Evolutionary conservation across 2,329 filamentous ascomycete genomes (phyloP).

Genomic region (Emydomyces testavorans): DNA sequence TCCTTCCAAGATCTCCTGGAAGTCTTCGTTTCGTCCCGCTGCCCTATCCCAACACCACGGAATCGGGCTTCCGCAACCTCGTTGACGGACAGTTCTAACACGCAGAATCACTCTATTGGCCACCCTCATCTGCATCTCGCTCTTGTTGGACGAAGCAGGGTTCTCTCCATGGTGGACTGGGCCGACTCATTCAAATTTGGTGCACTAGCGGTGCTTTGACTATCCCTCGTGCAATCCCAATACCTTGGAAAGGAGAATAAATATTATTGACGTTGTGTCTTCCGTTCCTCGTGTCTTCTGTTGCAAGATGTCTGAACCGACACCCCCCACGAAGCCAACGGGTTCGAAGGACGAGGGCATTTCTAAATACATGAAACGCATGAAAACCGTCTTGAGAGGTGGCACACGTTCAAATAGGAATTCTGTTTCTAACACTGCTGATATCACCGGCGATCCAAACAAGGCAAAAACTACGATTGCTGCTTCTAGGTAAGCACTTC

Average conservation of each 20-base stretch:
- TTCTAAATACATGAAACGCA: constrained; percentile 31
- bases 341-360: constrained; percentile 24
- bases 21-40: constrained; percentile 3
- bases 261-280: constrained; percentile 4
- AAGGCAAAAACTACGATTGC: constrained; percentile 17
- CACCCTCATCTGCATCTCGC: constrained; percentile 6
- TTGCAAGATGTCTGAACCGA: constrained; percentile 14
- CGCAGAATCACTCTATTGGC: constrained; percentile 13
- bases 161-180: constrained; percentile 4
- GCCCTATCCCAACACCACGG: constrained; percentile 14
- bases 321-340: constrained; percentile 11
- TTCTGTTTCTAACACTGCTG: constrained; percentile 19
- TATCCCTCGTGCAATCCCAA: constrained; percentile 3
- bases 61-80: constrained; percentile 13
- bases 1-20: neutral
- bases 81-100: constrained; percentile 7
- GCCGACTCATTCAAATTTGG: neutral
- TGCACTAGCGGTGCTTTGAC: constrained; percentile 5
- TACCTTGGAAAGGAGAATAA: constrained; percentile 4
- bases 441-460: constrained; percentile 16
- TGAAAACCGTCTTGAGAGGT: constrained; percentile 29
- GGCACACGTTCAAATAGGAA: constrained; percentile 24
- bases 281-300: neutral
- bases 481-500: neutral
- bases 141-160: constrained; percentile 7